phyloP scores from a whole-genome alignment of 768 basidiomycete genomes.

The Xanthoconium stramineum region DNA sequence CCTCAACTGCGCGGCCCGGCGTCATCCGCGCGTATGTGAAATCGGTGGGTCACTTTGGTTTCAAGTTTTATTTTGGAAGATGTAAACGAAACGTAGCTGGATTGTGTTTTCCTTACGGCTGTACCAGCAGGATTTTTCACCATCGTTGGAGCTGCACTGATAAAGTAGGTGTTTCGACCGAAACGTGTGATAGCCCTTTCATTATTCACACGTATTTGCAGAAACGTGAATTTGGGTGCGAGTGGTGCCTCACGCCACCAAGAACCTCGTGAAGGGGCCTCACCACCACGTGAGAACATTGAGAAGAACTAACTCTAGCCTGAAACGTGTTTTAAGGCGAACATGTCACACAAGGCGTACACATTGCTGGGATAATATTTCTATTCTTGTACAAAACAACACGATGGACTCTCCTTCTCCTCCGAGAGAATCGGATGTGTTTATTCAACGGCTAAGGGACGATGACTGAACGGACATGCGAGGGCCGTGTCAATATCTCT shows the following conservation, averaged over 20 bases:
- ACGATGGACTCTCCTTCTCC: not conserved
- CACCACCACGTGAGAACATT: not conserved
- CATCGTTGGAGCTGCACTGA: slow-evolving; percentile 6
- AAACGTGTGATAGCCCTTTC: not conserved
- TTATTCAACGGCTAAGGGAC: slow-evolving; percentile 13
- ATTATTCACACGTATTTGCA: not conserved
- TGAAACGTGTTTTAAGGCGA: not conserved
- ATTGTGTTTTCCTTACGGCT: slow-evolving; percentile 11
- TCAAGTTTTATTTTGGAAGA: not conserved
- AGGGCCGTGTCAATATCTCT: slow-evolving; percentile 26
- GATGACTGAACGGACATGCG: slow-evolving; percentile 29
- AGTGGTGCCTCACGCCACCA: not conserved
- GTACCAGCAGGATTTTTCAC: slow-evolving; percentile 11
- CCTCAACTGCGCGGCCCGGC: not conserved
- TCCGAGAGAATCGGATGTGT: too few relatives aligned
- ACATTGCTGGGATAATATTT: not conserved
- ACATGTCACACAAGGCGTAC: not conserved
- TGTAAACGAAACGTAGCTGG: not conserved
- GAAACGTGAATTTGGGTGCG: slow-evolving; percentile 5
- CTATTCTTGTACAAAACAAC: not conserved
- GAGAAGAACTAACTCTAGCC: not conserved
- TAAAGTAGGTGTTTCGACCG: not conserved
- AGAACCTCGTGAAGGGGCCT: not conserved
- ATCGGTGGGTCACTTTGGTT: slow-evolving; percentile 4
- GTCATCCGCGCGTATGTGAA: slow-evolving; percentile 14